Percentiles rank a stretch among this genome's conserved stretches.
phyloP scores from a whole-genome alignment of 768 basidiomycete genomes.

The Coprinellus aureogranulatus region DNA sequence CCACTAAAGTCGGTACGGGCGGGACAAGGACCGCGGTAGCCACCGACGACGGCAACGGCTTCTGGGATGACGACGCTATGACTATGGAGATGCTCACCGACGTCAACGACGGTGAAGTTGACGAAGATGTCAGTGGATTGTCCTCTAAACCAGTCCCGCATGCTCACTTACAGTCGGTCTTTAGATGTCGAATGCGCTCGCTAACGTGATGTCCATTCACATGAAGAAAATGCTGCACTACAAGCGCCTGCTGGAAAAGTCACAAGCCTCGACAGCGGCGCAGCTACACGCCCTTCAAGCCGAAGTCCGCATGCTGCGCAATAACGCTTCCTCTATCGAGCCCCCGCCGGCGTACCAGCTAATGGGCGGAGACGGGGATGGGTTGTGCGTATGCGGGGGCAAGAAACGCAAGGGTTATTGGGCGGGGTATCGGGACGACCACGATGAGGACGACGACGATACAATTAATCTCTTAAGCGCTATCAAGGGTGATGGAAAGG shows the following conservation, averaged over 20 bases:
- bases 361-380: slow-evolving; percentile 25
- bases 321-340: slow-evolving; percentile 21
- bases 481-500: slow-evolving; percentile 52
- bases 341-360: slow-evolving; percentile 18
- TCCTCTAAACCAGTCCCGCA: slow-evolving; percentile 5
- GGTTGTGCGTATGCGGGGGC: slow-evolving; percentile 56
- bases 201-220: slow-evolving; percentile 40
- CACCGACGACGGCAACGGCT: slow-evolving; percentile 30
- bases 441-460: slow-evolving; percentile 43
- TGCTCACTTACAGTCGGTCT: slow-evolving; percentile 1
- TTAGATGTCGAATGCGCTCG: slow-evolving; percentile 40
- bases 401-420: slow-evolving; percentile 65
- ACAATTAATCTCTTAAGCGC: slow-evolving; percentile 41
- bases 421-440: slow-evolving; percentile 61
- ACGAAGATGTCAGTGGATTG: slow-evolving; percentile 60
- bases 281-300: slow-evolving; percentile 86
- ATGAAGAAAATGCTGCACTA: slow-evolving; percentile 64
- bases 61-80: slow-evolving; percentile 53
- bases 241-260: slow-evolving; percentile 76
- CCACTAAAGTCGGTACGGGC: slow-evolving; percentile 20
- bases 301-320: slow-evolving; percentile 67
- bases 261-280: slow-evolving; percentile 74
- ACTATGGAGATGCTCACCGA: slow-evolving; percentile 76
- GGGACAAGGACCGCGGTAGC: slow-evolving; percentile 26
- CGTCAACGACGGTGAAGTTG: slow-evolving; percentile 52